Evolutionary conservation across 441 rosid genomes (phyloP).

Genomic region (Populus hybrid): DNA sequence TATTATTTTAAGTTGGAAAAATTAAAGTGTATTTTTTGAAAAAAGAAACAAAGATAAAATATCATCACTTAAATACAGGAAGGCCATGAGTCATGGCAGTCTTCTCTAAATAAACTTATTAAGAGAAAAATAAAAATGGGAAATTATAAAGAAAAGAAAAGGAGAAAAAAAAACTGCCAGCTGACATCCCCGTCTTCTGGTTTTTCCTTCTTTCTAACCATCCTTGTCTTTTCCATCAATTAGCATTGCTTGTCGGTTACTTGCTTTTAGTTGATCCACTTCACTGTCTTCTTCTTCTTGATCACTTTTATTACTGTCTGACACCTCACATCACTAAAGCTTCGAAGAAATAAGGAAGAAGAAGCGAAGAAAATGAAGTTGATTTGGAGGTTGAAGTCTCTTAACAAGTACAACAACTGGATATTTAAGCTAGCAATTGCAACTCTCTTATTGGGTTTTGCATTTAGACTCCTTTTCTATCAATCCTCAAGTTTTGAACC

Average conservation of each 20-base stretch:
- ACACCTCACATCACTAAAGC: background rate
- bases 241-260: conserved; percentile 13
- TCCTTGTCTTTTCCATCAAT: background rate
- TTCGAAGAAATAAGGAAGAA: background rate
- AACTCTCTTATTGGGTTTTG: conserved; percentile 50
- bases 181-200: background rate
- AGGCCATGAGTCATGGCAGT: background rate
- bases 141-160: too few relatives aligned
- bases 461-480: conserved; percentile 48
- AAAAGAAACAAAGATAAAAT: too few relatives aligned
- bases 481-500: conserved; percentile 44
- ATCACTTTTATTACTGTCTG: background rate
- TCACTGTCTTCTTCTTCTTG: conserved; percentile 1
- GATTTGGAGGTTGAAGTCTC: conserved; percentile 35
- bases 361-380: conserved; percentile 41
- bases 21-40: too few relatives aligned
- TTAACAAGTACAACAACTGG: conserved; percentile 43
- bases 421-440: conserved; percentile 48
- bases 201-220: background rate
- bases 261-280: background rate
- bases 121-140: background rate
- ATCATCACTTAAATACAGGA: background rate
- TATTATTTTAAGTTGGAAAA: too few relatives aligned
- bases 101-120: background rate
- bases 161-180: background rate